Evolutionary conservation across 1,284 basidiomycete genomes (phyloP).

Genomic region (Pseudozyma sp.): DNA sequence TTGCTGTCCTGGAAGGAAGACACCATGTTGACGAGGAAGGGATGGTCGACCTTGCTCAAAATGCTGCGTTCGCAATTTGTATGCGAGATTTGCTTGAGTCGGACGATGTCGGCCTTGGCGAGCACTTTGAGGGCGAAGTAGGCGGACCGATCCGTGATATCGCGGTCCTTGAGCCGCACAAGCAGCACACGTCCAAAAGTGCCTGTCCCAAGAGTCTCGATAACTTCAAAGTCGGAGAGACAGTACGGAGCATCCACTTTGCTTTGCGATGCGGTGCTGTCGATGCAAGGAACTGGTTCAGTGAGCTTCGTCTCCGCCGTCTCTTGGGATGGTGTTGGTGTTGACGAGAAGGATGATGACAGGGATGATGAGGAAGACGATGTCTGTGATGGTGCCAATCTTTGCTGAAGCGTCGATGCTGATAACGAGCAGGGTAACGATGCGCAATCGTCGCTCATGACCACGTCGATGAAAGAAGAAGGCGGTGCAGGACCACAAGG

Average conservation of each 20-base stretch:
- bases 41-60: conserved; percentile 64
- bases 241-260: conserved; percentile 10
- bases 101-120: conserved; percentile 72
- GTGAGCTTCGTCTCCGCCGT: neutral
- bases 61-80: conserved; percentile 73
- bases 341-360: conserved; percentile 3
- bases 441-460: conserved; percentile 13
- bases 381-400: neutral
- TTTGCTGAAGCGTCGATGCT: neutral
- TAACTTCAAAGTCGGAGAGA: conserved; percentile 51
- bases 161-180: conserved; percentile 39
- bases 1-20: conserved; percentile 70
- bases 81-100: conserved; percentile 74
- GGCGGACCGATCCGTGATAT: conserved; percentile 25
- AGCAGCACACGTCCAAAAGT: conserved; percentile 64
- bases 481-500: neutral
- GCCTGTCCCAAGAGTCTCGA: conserved; percentile 59
- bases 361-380: conserved; percentile 3
- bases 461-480: conserved; percentile 11
- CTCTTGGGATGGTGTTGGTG: neutral
- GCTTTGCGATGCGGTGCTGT: neutral
- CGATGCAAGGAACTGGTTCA: neutral
- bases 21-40: conserved; percentile 64
- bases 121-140: conserved; percentile 74
- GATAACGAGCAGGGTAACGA: neutral